A percentile compares a stretch with the other conserved stretches of the same genome.
phyloP scores from a whole-genome alignment of 2,329 filamentous ascomycete species.

The Huntiella bhutanensis region DNA sequence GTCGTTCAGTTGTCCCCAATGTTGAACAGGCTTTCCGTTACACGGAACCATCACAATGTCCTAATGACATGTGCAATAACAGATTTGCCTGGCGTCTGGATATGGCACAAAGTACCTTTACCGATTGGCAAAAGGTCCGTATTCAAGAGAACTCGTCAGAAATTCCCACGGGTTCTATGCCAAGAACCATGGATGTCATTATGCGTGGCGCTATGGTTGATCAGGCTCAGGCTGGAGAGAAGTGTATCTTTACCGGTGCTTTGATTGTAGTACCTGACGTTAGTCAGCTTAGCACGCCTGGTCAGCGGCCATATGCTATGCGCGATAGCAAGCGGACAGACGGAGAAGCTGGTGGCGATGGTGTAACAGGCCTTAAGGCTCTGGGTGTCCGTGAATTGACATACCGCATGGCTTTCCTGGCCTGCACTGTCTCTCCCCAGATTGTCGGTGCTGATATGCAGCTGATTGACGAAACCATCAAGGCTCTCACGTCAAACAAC shows the following conservation, averaged over 20 bases:
- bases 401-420: slow-evolving; percentile 88
- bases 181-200: slow-evolving; percentile 92
- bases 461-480: slow-evolving; percentile 9
- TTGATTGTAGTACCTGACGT: slow-evolving; percentile 94
- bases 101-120: slow-evolving; percentile 89
- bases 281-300: slow-evolving; percentile 80
- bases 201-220: slow-evolving; percentile 94
- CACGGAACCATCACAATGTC: slow-evolving; percentile 90
- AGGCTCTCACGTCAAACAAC: slow-evolving; percentile 34
- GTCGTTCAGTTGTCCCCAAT: slow-evolving; percentile 67
- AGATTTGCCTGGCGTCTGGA: slow-evolving; percentile 89
- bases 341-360: slow-evolving; percentile 63
- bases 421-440: slow-evolving; percentile 85
- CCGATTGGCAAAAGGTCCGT: slow-evolving; percentile 97
- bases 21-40: slow-evolving; percentile 96
- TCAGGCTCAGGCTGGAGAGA: slow-evolving; percentile 89
- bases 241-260: slow-evolving; percentile 92
- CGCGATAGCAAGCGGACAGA: slow-evolving; percentile 66
- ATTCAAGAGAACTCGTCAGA: slow-evolving; percentile 97
- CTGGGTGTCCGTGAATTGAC: slow-evolving; percentile 89
- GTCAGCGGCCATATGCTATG: slow-evolving; percentile 62
- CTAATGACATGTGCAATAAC: slow-evolving; percentile 73
- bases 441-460: slow-evolving; percentile 48
- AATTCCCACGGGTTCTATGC: slow-evolving; percentile 97
- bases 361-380: slow-evolving; percentile 74